Evolutionary conservation across 305 asterid species (phyloP), one percentile per base, ranked within the genome.

Genomic region (Fraxinus greggii): DNA sequence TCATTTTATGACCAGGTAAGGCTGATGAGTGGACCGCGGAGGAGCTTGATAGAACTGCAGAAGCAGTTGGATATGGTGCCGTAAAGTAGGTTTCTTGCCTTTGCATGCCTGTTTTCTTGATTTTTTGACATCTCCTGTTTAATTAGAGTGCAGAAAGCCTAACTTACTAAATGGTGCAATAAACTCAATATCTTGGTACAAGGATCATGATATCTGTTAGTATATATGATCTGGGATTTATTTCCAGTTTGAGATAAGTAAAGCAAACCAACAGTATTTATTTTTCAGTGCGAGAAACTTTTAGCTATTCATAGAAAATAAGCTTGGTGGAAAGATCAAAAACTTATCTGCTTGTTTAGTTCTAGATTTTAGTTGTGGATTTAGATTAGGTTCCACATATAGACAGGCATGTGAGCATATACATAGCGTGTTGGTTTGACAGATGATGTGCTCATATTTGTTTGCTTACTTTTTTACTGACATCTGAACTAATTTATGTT

Each of bases 51-150:
- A 77, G 88, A 86, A 94, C 93, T 88, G 98, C 98, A 56, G 99
- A 94, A 88, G 98, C 98, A 24, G 89, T 96, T 75, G 99, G 99
- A 89, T 96, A 94, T 83, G 98, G 98, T 35, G 99, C 98, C 86
- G 92, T 96, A 69, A 93, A 96, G 99, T 94, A 83, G 88, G 94
- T 83, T 75, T 63, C 82, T 82, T 80, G 36, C 84, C 17, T 75
- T 81, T 78, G 24, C 83, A 7, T 79, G 35, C 29, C 9, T 1
- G 26, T 56, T 82, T 61, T 24, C 65, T 19, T 19, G 3, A 56
- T 56, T 56, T 51, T 56, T 56, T 19, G 26, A 19, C 51, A 4
- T 69, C 72, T 79, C 54, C 24, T 5, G 32, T 78, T 70, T 40
- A 29, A 51, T 42, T 61, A 28, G 19, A 2, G 70, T 4, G 54